Base-by-base conservation (phyloP, 2,329 filamentous ascomycete genomes). In the Aspergillus transmontanensis region DNA sequence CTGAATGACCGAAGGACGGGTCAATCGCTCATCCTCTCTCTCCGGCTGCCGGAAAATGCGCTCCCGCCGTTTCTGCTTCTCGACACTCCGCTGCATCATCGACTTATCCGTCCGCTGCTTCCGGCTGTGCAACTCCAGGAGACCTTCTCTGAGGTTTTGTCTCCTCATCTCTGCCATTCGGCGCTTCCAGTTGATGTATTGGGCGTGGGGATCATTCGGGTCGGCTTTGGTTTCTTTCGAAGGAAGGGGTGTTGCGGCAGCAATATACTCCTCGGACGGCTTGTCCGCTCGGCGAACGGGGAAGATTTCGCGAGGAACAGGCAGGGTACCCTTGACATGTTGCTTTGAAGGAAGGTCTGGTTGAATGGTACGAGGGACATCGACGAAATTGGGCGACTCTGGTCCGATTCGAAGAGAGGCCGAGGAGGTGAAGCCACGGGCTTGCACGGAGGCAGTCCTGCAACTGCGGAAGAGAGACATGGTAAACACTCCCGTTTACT, bases 351-450 rank as follows among this genome's bases (percentile, higher is more conserved):
- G 79, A 48, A 81, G 78, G n/a, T 86, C 84, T 57, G 89, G 87
- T 76, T 97, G 93, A n/a, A 88, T 85, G 56, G 91, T 86, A 69
- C 85, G 84, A 55, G 94, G 94, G 60, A 97, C 83, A 68, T 92
- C 88, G 80, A 98, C 91, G 82, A 91, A 98, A 68, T 87, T 86
- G 54, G 95, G 94, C 41, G 93, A 96, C 76, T 97, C 92, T 56
- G 95, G 94, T 32, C 77, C 77, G 60, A 79, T 74, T 69, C 76
- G 73, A 63, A 73, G 72, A 53, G 62, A 70, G 61, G 77, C 64
- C 14, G 78, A 76, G 32, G 76, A 76, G 55, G 76, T 69, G 69
- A 81, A 80, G 59, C 76, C 72, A 62, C 78, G 78, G 72, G 73
- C 69, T 65, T 80, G 77, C 73, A 73, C 68, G 39, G 71, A 69